These are phyloP conservation scores for Tulasnella sp. DNA, from an alignment of 768 basidiomycete species.

Conservation along the genomic window DNA sequence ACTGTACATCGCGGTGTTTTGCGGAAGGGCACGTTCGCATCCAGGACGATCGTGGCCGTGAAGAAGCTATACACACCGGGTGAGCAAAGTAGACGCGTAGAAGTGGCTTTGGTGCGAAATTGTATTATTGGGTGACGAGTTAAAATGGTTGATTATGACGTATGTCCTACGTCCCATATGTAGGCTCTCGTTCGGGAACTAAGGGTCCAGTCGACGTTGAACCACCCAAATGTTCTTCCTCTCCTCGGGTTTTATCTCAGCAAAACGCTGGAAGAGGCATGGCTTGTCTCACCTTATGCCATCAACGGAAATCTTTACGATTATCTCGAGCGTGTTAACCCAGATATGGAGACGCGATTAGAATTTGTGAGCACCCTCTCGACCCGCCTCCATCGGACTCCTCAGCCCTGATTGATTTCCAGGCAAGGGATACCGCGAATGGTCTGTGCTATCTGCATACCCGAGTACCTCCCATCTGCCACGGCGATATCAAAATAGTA, in stretches of 20 bases:
- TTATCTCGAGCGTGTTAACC: background rate
- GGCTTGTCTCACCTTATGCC: background rate
- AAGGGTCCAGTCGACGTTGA: background rate
- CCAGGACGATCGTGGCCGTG: no score
- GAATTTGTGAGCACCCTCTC: background rate
- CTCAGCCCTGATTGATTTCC: background rate
- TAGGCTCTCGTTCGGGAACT: conserved; percentile 1
- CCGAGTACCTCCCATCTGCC: background rate
- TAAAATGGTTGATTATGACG: no score
- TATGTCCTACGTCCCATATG: no score
- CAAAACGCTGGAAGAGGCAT: background rate
- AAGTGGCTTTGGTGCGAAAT: no score
- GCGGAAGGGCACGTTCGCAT: no score
- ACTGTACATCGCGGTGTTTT: no score
- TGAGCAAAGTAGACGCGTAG: no score
- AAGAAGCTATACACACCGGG: no score
- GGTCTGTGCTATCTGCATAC: background rate
- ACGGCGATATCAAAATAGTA: background rate
- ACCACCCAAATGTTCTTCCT: background rate
- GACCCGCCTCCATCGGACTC: no score
- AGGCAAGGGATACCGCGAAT: background rate
- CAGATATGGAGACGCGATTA: background rate
- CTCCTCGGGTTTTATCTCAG: background rate
- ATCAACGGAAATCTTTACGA: background rate
- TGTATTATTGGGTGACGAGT: no score